Conservation (phyloP, 2,329 filamentous ascomycete genomes). For the Pseudogymnoascus sp. region DNA sequence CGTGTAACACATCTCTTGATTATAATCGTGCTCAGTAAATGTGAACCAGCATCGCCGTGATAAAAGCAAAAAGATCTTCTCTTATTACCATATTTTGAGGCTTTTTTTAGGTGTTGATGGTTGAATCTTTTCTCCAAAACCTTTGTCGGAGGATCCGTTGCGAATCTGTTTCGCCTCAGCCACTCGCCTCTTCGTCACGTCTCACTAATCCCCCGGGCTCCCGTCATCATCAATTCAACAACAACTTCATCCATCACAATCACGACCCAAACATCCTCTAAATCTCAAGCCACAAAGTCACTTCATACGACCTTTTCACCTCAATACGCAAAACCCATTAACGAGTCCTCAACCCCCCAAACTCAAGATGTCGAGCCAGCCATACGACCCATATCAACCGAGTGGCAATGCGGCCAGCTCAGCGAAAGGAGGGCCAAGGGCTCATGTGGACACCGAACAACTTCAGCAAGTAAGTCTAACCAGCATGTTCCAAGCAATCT, state of each 20-base stretch:
- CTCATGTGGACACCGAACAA: conserved; percentile 39
- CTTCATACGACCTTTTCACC: background rate
- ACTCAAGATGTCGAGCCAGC: conserved; percentile 26
- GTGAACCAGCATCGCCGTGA: background rate
- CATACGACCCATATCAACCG: conserved; percentile 87
- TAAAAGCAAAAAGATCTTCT: background rate
- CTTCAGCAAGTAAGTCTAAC: background rate
- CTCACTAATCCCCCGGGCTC: background rate
- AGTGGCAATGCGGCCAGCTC: conserved; percentile 47
- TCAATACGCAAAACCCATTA: background rate
- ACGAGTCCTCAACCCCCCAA: background rate
- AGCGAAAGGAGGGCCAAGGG: conserved; percentile 37
- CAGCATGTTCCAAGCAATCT: background rate
- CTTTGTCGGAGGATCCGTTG: conserved; percentile 1
- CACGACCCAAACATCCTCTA: conserved; percentile 20
- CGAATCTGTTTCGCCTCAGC: conserved; percentile 9
- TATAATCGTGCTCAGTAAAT: background rate
- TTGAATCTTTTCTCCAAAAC: background rate
- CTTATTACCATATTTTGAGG: background rate
- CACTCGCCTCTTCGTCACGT: conserved; percentile 3
- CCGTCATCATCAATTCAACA: background rate
- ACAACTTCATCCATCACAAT: background rate
- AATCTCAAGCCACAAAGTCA: background rate
- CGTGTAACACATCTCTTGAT: background rate
- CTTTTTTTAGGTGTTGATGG: background rate